Percentiles rank a stretch among this genome's conserved stretches.
Evolutionary conservation across 1,284 basidiomycete genomes (phyloP).

Genomic region (Cerioporus squamosus): DNA sequence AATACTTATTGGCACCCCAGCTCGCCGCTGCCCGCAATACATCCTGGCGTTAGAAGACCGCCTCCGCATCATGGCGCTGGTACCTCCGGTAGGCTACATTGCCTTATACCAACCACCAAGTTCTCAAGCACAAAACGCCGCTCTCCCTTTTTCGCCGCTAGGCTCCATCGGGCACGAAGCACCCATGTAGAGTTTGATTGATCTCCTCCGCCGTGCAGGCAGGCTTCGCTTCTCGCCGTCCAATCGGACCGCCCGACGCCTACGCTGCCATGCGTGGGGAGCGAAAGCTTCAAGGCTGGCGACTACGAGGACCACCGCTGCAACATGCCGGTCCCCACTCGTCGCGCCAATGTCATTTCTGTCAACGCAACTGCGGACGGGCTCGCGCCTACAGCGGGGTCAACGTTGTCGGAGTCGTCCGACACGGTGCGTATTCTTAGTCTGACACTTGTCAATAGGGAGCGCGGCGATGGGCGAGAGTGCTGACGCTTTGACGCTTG

Average conservation of each 20-base stretch:
- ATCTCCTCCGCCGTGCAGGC: constrained; percentile 14
- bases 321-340: background rate
- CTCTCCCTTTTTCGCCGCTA: constrained; percentile 15
- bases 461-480: background rate
- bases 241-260: constrained; percentile 24
- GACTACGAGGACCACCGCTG: constrained; percentile 5
- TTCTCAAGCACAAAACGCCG: constrained; percentile 23
- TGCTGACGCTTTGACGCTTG: background rate
- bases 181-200: constrained; percentile 16
- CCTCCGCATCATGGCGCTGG: constrained; percentile 5
- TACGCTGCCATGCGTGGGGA: constrained; percentile 5
- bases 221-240: constrained; percentile 20
- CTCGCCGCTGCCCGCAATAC: background rate
- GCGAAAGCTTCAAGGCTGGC: constrained; percentile 3
- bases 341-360: background rate
- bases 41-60: background rate
- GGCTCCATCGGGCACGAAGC: constrained; percentile 17
- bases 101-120: constrained; percentile 4
- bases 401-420: too few relatives aligned
- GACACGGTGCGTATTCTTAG: constrained; percentile 1
- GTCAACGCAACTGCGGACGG: background rate
- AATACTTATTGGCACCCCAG: background rate
- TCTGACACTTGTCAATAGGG: background rate
- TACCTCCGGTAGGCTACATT: constrained; percentile 2
- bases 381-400: background rate